Conservation (phyloP, 805 yeast species). For the Myxozyma monticola region DNA sequence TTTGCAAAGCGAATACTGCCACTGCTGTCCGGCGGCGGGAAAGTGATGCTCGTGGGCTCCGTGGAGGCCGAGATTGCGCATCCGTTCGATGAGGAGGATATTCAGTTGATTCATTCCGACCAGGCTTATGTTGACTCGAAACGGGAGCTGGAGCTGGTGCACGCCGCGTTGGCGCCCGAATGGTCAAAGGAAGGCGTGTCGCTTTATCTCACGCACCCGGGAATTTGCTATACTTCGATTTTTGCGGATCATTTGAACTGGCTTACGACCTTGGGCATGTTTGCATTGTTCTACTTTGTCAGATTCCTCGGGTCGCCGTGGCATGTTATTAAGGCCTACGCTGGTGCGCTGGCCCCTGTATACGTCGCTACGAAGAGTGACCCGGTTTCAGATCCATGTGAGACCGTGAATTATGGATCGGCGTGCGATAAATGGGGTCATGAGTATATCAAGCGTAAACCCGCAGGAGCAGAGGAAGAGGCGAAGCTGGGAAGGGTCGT, state of each 20-base stretch:
- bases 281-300: conserved; percentile 77
- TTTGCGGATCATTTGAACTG: conserved; percentile 69
- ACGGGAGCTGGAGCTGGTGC: conserved; percentile 78
- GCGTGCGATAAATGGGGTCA: conserved; percentile 64
- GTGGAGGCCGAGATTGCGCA: conserved; percentile 75
- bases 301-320: conserved; percentile 80
- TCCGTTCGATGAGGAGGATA: conserved; percentile 65
- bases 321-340: conserved; percentile 86
- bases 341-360: conserved; percentile 85
- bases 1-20: conserved; percentile 65
- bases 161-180: conserved; percentile 62
- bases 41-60: conserved; percentile 82
- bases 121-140: conserved; percentile 92
- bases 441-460: conserved; percentile 41
- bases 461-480: conserved; percentile 8
- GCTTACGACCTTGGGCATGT: conserved; percentile 83
- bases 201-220: conserved; percentile 88
- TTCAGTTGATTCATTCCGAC: conserved; percentile 63
- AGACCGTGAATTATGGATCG: conserved; percentile 68
- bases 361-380: conserved; percentile 55
- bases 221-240: conserved; percentile 83
- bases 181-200: conserved; percentile 55
- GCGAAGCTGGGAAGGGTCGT: conserved; percentile 10
- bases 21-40: conserved; percentile 59
- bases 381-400: conserved; percentile 49